Base-by-base conservation (phyloP, 2,329 filamentous ascomycete species). In the Venturia oleaginea region DNA sequence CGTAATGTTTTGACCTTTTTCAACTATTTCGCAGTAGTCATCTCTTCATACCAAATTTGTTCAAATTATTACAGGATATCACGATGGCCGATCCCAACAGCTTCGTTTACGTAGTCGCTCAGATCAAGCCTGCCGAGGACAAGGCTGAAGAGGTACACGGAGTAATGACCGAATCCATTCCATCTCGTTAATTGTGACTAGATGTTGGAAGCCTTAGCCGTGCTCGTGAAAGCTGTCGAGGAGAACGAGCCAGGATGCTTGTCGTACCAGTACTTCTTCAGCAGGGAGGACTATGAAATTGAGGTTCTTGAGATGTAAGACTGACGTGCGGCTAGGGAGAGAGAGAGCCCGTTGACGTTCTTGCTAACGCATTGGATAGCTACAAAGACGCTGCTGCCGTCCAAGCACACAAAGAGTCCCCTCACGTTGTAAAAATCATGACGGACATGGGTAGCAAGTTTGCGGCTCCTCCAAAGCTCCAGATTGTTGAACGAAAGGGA, bases 201-300 rank as follows among this genome's bases (percentile, higher is more conserved):
- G 63, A 5, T 65, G 22, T 30, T 55, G 38, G 59, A 38, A 32
- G 27, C 10, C 30, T 8, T 65, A 38, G 32, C n/a, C 2, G 34
- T 3, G 32, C 19, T 62, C 10, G 64, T 42, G 3, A 24, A 13
- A 30, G 27, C 13, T 13, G 46, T 65, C 15, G 64, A 65, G n/a
- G 40, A 46, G 11, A 27, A 57, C 22, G 64, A 65, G 64, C 59
- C 64, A 57, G 64, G 59, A 32, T 65, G 64, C 59, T n/a, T 65
- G 27, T 61, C 59, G 4, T 65, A 63, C 43, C 43, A 62, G 32
- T 27, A n/a, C 17, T 65, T 62, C 34, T 51, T 40, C 64, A 65
- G 46, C 59, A 59, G 63, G 34, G 37, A 46, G 24, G 59, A 65
- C 13, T 32, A 59, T 17, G 51, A 54, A 22, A 38, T 62, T 32